phyloP scores from a whole-genome alignment of 2,329 filamentous ascomycete species.

The Hymenoscyphus repandus region DNA sequence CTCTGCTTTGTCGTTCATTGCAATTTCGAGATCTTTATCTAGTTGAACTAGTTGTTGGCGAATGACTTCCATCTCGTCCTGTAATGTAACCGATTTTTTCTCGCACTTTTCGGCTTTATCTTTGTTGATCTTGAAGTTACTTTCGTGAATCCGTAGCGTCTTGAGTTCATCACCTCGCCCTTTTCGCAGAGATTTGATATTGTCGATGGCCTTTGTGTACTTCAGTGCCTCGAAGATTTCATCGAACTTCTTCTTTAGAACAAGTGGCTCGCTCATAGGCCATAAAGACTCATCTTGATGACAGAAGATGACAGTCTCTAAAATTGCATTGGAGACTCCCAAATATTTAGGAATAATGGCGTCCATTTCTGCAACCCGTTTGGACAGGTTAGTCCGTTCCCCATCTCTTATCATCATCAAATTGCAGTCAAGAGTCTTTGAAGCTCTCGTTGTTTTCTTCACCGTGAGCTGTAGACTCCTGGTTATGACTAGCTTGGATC shows the following conservation, averaged over 20 bases:
- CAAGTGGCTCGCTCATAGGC: conserved; percentile 85
- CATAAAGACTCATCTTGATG: conserved; percentile 97
- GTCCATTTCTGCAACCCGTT: conserved; percentile 75
- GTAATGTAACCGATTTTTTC: conserved; percentile 59
- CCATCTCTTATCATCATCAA: conserved; percentile 73
- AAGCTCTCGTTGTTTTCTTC: conserved; percentile 67
- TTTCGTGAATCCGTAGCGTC: conserved; percentile 68
- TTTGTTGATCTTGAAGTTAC: conserved; percentile 76
- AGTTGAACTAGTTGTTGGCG: conserved; percentile 53
- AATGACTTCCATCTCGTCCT: conserved; percentile 60
- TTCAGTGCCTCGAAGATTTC: conserved; percentile 97
- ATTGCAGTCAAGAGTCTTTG: conserved; percentile 79
- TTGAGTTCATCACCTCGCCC: conserved; percentile 71
- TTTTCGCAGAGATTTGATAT: conserved; percentile 83
- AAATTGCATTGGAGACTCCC: conserved; percentile 82
- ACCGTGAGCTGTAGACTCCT: conserved; percentile 81
- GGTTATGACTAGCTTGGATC: conserved; percentile 74
- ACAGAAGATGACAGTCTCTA: conserved; percentile 96
- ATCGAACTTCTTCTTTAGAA: conserved; percentile 90
- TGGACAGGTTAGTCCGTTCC: conserved; percentile 73
- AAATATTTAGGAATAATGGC: conserved; percentile 78
- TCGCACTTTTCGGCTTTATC: conserved; percentile 71
- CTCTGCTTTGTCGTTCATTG: conserved; percentile 49
- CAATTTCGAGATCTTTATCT: conserved; percentile 55
- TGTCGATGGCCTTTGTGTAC: conserved; percentile 96